Percentiles rank a stretch among this genome's conserved stretches.
Conservation (phyloP, 495 filamentous ascomycete species). For the Recurvomyces mirabilis region DNA sequence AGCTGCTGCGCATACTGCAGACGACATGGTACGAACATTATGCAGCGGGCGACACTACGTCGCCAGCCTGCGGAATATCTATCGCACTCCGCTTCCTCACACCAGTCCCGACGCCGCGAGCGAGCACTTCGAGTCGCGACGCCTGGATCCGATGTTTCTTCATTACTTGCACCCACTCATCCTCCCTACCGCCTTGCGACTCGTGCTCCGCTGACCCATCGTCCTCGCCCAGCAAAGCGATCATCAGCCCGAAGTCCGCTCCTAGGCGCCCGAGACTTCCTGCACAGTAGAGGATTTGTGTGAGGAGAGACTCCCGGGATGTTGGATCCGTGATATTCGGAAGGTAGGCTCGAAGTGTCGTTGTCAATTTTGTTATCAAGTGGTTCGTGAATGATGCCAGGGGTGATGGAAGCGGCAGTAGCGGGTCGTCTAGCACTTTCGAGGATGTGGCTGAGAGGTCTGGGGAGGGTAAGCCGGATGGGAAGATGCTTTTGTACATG, state of each 20-base stretch:
- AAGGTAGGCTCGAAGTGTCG: constrained; percentile 68
- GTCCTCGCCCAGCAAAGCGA: constrained; percentile 55
- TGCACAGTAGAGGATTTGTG: constrained; percentile 90
- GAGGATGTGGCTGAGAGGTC: too few species aligned
- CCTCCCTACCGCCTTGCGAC: constrained; percentile 21
- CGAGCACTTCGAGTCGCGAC: constrained; percentile 74
- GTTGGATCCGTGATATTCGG: constrained; percentile 71
- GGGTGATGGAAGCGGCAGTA: constrained; percentile 62
- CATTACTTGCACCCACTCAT: constrained; percentile 86
- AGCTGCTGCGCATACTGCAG: too few species aligned
- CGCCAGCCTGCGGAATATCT: too few species aligned
- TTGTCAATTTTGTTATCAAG: constrained; percentile 68
- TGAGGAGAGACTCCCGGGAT: constrained; percentile 74
- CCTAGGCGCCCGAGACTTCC: constrained; percentile 85
- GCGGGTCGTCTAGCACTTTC: too few species aligned
- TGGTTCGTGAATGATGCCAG: constrained; percentile 77
- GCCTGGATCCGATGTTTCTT: constrained; percentile 81
- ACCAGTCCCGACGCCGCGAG: constrained; percentile 35
- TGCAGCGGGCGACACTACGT: too few species aligned
- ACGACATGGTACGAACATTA: too few species aligned
- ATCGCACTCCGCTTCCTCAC: constrained; percentile 8
- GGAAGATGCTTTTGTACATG: constrained; percentile 85
- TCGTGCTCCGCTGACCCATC: constrained; percentile 35
- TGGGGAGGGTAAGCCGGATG: constrained; percentile 33
- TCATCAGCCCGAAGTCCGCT: constrained; percentile 81